Conservation (phyloP, 306 rosid genomes). For the Gillenia trifoliata region DNA sequence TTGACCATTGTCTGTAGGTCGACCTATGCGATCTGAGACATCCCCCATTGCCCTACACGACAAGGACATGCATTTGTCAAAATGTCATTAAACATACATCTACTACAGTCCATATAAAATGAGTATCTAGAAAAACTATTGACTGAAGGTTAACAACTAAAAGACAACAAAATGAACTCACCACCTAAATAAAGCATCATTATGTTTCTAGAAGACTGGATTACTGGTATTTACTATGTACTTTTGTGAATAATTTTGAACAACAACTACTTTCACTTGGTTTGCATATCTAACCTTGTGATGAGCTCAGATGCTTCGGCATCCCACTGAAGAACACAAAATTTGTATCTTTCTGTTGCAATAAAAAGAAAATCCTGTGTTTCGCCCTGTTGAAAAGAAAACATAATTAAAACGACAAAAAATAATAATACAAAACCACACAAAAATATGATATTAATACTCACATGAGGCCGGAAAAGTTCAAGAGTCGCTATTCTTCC, state of each 20-base stretch:
- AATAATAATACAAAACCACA: background rate
- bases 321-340: conserved; percentile 98
- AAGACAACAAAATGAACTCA: background rate
- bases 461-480: conserved; percentile 95
- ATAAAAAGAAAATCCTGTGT: conserved; percentile 83
- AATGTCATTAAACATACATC: background rate
- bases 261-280: background rate
- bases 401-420: background rate
- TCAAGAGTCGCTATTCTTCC: conserved; percentile 95
- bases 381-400: conserved; percentile 63
- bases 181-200: background rate
- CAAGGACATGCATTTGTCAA: conserved; percentile 7
- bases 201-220: background rate
- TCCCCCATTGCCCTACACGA: conserved; percentile 91
- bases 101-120: background rate
- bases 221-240: background rate
- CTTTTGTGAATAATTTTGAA: background rate
- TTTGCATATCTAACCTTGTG: conserved; percentile 40
- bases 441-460: conserved; percentile 8
- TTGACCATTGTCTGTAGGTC: conserved; percentile 97
- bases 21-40: conserved; percentile 97
- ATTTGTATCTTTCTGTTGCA: conserved; percentile 96
- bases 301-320: conserved; percentile 75
- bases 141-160: background rate
- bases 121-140: no score